Base-by-base conservation (phyloP, 352 stramenopile species). In the Phytopythium montanum region DNA sequence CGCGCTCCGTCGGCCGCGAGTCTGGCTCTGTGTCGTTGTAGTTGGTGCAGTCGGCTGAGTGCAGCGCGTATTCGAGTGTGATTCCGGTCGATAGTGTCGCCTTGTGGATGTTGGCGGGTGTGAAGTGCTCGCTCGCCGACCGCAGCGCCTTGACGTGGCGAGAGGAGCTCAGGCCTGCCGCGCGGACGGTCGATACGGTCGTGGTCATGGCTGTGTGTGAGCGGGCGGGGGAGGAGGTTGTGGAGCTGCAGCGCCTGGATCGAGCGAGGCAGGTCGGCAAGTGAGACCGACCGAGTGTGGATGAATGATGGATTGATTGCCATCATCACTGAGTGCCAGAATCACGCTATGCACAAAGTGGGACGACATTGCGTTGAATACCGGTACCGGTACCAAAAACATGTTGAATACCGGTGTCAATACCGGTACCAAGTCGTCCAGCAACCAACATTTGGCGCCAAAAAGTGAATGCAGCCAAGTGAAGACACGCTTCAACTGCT, bases 91-190 rank as follows among this genome's bases (percentile, higher is more conserved):
- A 16, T 26, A 80, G 38, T 44, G 50, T 64, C 13, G 60, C 66
- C 25, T 59, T 56, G 34, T 58, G 54, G 25, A 70, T 61, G 39
- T 62, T 69, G 3, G 63, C 56, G 29, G 54, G 51, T 21, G 68
- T 31, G 50, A 80, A 80, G 50, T 75, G 63, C 42, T 62, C 71
- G 19, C 50, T 36, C n/a, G 58, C 64, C 23, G 72, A 80, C 19
- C 46, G 29, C 29, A 80, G 66, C n/a, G 72, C 72, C 26, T 61
- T 56, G 2, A 80, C 38, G 44, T 80, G 72, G 21, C 72, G 68
- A 49, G 64, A 33, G 0, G 65, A 70, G 56, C 65, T 49, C 21
- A 79, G 51, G 4, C 71, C 70, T 9, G 64, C 19, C 0, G 64
- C 64, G 1, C 21, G 10, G 25, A 78, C 61, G 13, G 59, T 66